Percentiles rank a stretch among this genome's conserved stretches.
These are phyloP conservation scores for Blastomyces silverae DNA, from an alignment of 2,329 filamentous ascomycete genomes.

Conservation along the genomic window DNA sequence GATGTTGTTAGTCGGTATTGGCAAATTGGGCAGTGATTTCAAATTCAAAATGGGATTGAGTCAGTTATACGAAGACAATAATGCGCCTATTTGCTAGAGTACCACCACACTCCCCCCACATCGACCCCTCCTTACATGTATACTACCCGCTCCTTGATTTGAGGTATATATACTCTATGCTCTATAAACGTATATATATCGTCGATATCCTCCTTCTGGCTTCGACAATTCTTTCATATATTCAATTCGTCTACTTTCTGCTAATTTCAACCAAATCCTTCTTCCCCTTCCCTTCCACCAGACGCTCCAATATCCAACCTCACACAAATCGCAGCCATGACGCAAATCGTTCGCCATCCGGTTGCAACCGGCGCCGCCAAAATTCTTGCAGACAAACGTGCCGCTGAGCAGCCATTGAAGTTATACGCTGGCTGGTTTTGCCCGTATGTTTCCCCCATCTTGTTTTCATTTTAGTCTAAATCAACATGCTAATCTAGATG, in stretches of 20 bases:
- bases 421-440: constrained; percentile 73
- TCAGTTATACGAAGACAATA: not conserved
- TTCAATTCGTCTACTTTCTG: not conserved
- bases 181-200: not conserved
- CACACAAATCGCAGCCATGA: constrained; percentile 33
- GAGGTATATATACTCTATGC: too few species aligned
- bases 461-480: not conserved
- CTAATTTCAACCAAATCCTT: not conserved
- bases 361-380: constrained; percentile 43
- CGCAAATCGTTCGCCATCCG: constrained; percentile 33
- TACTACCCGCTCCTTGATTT: not conserved
- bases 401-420: constrained; percentile 42
- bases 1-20: too few species aligned
- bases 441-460: constrained; percentile 33
- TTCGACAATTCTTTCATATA: not conserved
- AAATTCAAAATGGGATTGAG: not conserved
- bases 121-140: not conserved
- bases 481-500: constrained; percentile 16
- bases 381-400: constrained; percentile 31
- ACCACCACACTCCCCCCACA: not conserved
- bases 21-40: not conserved
- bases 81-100: not conserved
- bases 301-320: not conserved
- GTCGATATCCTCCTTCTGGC: not conserved
- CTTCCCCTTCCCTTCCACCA: not conserved